Base-by-base conservation (phyloP, 306 rosid genomes). In the Ochetophila trinervis region DNA sequence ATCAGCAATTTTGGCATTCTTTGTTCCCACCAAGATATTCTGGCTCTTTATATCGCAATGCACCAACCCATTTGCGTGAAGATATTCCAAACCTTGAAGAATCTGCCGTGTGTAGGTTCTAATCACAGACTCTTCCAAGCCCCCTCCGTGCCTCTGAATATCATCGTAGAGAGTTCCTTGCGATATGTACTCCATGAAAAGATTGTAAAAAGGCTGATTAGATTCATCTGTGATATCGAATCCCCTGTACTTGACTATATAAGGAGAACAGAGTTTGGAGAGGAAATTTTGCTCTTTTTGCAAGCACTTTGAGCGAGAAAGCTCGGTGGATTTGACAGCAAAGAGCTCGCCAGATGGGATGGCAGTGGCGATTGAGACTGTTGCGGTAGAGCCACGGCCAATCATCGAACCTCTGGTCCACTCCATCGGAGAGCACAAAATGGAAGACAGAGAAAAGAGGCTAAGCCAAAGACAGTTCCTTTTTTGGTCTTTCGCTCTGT, bases 21-120 rank as follows among this genome's bases (percentile, higher is more conserved):
- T 50, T 4, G 50, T 21, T 0, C 76, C 70, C 11, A 80, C 36
- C 75, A 84, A 66, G 49, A 84, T 70, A 47, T 84, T 84, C 5
- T 60, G 67, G 74, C 86, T 77, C 72, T 84, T 84, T 2, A 84
- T 72, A 67, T 84, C 88, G 24, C 88, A 80, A 68, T 84, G 88
- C 9, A 62, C 86, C 23, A 84, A 44, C 16, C 75, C 78, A 53
- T 50, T 72, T 0, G 15, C 53, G 32, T 80, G 88, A 36, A 84
- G 82, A 34, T 80, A 80, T 11, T 78, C 82, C 79, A 84, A 66
- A 3, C 88, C 88, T 34, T 12, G 70, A 18, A 84, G 74, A 66
- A 84, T 75, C 37, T 84, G 83, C 30, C 63, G 44, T 2, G 88
- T 72, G 74, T 68, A 80, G 9, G 36, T 55, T 24, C 68, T 67